A percentile compares a stretch with the other conserved stretches of the same genome.
Conservation (phyloP, 208 protist species). For the Trypanosoma melophagium region DNA sequence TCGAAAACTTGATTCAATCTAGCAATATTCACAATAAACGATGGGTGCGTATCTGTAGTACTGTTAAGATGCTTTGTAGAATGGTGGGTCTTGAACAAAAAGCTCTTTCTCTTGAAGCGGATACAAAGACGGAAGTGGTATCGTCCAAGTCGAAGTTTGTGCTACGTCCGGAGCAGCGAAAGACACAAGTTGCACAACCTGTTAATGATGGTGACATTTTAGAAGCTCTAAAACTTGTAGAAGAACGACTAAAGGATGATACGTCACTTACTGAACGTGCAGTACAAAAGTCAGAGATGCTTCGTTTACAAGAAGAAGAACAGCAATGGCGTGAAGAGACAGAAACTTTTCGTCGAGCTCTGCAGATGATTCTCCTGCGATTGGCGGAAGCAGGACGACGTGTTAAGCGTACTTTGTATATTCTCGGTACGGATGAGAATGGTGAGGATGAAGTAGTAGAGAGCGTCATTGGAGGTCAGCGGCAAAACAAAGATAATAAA, state of each 20-base stretch:
- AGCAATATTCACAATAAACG: conserved; percentile 24
- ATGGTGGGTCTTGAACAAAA: conserved; percentile 27
- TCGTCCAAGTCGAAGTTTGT: conserved; percentile 13
- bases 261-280: conserved; percentile 31
- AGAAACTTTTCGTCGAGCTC: conserved; percentile 54
- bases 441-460: conserved; percentile 70
- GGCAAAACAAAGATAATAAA: background rate
- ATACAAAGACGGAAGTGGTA: conserved; percentile 6
- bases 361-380: conserved; percentile 53
- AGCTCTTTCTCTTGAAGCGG: conserved; percentile 18
- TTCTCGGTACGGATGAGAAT: conserved; percentile 75
- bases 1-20: conserved; percentile 46
- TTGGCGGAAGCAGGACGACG: conserved; percentile 58
- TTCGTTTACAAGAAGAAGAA: conserved; percentile 35
- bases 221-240: conserved; percentile 49
- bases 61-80: conserved; percentile 23
- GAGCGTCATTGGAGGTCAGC: conserved; percentile 36
- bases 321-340: conserved; percentile 47
- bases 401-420: conserved; percentile 66
- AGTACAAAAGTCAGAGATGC: conserved; percentile 33
- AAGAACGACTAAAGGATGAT: conserved; percentile 36
- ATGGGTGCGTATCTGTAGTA: conserved; percentile 32
- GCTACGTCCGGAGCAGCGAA: conserved; percentile 20
- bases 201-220: conserved; percentile 59
- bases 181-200: conserved; percentile 3